phyloP scores from a whole-genome alignment of 2,329 filamentous ascomycete genomes.

The Erysiphe pulchra region DNA sequence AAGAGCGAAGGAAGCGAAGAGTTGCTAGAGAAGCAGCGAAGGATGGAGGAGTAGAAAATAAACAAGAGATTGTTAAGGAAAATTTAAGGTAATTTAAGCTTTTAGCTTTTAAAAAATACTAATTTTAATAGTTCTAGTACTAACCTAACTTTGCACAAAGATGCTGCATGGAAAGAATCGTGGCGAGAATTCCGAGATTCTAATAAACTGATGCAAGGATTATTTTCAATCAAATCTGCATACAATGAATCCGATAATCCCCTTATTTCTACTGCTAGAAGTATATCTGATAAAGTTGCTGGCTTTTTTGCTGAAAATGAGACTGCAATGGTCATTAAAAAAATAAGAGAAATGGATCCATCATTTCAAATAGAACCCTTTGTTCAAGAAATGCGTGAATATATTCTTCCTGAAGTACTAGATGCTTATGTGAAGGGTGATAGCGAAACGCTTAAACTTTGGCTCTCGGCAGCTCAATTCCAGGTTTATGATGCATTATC shows the following conservation, averaged over 20 bases:
- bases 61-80: constrained; percentile 42
- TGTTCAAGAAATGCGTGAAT: constrained; percentile 83
- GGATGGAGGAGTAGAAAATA: constrained; percentile 15
- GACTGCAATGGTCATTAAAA: constrained; percentile 92
- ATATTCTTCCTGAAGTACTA: constrained; percentile 88
- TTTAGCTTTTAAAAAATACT: constrained; percentile 6
- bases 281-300: constrained; percentile 76
- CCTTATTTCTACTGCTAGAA: constrained; percentile 65
- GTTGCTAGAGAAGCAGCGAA: constrained; percentile 33
- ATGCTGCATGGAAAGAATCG: constrained; percentile 93
- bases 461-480: constrained; percentile 90
- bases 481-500: constrained; percentile 92
- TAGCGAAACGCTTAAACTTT: constrained; percentile 67
- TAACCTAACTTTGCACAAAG: constrained; percentile 86
- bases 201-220: constrained; percentile 64
- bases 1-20: constrained; percentile 61
- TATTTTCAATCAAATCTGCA: constrained; percentile 63
- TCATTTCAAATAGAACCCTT: constrained; percentile 88
- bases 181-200: constrained; percentile 88
- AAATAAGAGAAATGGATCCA: constrained; percentile 88
- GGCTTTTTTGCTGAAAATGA: constrained; percentile 98
- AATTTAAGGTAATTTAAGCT: constrained; percentile 51
- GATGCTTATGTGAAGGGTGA: constrained; percentile 98
- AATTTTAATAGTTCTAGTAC: constrained; percentile 52
- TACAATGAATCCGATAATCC: constrained; percentile 98